Percentiles rank a stretch among this genome's conserved stretches.
Evolutionary conservation across 805 yeast genomes (phyloP).

Genomic region (Tetrapisispora arboricola): DNA sequence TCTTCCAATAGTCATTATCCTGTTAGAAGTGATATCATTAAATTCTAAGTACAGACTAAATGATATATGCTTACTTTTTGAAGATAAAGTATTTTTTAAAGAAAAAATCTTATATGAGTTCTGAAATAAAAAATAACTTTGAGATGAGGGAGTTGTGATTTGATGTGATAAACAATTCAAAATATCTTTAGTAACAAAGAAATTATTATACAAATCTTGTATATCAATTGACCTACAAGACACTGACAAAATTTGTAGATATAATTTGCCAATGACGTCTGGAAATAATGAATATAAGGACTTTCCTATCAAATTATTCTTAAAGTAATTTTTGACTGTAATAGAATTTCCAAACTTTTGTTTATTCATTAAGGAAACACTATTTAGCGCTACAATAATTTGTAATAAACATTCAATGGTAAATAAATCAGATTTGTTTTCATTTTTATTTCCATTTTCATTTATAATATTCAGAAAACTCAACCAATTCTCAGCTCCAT

Average conservation of each 20-base stretch:
- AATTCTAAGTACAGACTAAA: slow-evolving; percentile 25
- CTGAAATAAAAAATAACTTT: slow-evolving; percentile 23
- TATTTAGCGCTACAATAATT: slow-evolving; percentile 16
- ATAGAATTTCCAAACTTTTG: slow-evolving; percentile 10
- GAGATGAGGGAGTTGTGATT: slow-evolving; percentile 13
- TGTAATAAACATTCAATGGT: slow-evolving; percentile 10
- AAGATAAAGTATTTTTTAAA: background rate
- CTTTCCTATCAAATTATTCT: background rate
- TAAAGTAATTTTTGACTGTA: background rate
- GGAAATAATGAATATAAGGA: background rate
- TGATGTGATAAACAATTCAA: slow-evolving; percentile 11
- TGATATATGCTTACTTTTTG: slow-evolving; percentile 9
- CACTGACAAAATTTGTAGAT: slow-evolving; percentile 10
- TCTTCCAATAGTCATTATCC: slow-evolving; percentile 20
- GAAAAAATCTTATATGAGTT: slow-evolving; percentile 18
- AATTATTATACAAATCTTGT: slow-evolving; percentile 9
- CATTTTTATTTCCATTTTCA: no score
- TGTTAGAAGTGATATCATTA: slow-evolving; percentile 20
- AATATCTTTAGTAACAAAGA: slow-evolving; percentile 5
- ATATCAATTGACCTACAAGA: slow-evolving; percentile 15
- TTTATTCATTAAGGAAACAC: slow-evolving; percentile 17
- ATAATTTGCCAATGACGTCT: background rate
- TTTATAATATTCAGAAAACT: background rate
- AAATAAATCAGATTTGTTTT: slow-evolving; percentile 3
- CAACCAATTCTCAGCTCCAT: background rate